Evolutionary conservation across 1,284 basidiomycete species (phyloP).

Genomic region (Neotropicomus parvogracilis): DNA sequence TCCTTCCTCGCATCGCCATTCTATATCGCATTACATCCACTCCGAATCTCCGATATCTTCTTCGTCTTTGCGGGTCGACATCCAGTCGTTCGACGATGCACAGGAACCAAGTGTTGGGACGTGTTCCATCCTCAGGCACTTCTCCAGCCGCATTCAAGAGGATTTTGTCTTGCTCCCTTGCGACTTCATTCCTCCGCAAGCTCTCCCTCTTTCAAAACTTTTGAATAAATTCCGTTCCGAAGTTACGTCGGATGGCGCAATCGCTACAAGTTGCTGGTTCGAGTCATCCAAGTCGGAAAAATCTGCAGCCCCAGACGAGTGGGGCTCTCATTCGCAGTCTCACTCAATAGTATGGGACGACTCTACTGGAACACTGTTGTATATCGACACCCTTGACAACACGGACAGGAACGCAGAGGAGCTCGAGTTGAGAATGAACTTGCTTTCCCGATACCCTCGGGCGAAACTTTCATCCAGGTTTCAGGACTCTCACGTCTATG

Average conservation of each 20-base stretch:
- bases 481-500: slow-evolving; percentile 87
- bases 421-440: slow-evolving; percentile 66
- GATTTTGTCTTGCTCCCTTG: slow-evolving; percentile 92
- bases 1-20: slow-evolving; percentile 67
- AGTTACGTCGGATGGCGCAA: slow-evolving; percentile 56
- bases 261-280: slow-evolving; percentile 80
- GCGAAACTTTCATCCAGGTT: slow-evolving; percentile 67
- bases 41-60: slow-evolving; percentile 56
- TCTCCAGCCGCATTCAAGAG: slow-evolving; percentile 63
- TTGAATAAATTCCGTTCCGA: slow-evolving; percentile 82
- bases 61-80: slow-evolving; percentile 63
- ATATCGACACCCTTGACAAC: slow-evolving; percentile 66
- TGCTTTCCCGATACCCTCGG: slow-evolving; percentile 73
- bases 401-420: slow-evolving; percentile 68
- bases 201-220: slow-evolving; percentile 65
- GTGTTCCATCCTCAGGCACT: slow-evolving; percentile 65
- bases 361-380: slow-evolving; percentile 61
- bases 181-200: slow-evolving; percentile 79
- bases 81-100: slow-evolving; percentile 74
- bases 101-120: slow-evolving; percentile 63
- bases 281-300: slow-evolving; percentile 55
- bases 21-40: slow-evolving; percentile 78
- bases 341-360: slow-evolving; percentile 65
- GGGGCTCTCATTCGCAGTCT: slow-evolving; percentile 46
- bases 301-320: slow-evolving; percentile 56